Evolutionary conservation across 305 asterid genomes (phyloP).

Genomic region (Fraxinus xanthoxyloides): DNA sequence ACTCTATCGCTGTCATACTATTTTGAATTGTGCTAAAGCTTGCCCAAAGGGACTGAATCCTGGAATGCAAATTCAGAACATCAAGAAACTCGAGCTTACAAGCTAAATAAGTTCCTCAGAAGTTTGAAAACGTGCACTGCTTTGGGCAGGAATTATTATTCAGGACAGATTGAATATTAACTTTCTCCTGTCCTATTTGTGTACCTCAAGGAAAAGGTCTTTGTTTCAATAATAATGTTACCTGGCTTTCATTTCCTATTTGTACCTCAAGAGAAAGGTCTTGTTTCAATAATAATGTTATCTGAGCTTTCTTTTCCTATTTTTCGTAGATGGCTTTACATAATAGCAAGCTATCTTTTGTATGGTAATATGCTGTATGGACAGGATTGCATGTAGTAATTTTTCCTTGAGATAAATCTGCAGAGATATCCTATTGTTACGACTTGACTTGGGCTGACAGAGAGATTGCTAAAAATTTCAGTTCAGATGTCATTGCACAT

Average conservation of each 20-base stretch:
- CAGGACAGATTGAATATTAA: neutral
- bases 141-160: neutral
- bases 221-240: neutral
- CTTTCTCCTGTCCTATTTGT: neutral
- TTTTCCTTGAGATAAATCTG: neutral
- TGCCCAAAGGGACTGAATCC: constrained; percentile 38
- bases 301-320: no score
- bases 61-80: constrained; percentile 46
- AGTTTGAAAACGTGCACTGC: neutral
- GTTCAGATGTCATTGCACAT: neutral
- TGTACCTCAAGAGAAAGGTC: no score
- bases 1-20: constrained; percentile 54
- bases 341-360: no score
- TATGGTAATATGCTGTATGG: neutral
- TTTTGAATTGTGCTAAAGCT: constrained; percentile 52
- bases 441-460: neutral
- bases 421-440: neutral
- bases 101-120: neutral
- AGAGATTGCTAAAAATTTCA: neutral
- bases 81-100: constrained; percentile 45
- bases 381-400: neutral
- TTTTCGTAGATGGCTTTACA: neutral
- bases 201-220: neutral
- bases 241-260: neutral
- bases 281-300: no score